Conservation (phyloP, 2,329 filamentous ascomycete species). For the Cyclaneusma minus region DNA sequence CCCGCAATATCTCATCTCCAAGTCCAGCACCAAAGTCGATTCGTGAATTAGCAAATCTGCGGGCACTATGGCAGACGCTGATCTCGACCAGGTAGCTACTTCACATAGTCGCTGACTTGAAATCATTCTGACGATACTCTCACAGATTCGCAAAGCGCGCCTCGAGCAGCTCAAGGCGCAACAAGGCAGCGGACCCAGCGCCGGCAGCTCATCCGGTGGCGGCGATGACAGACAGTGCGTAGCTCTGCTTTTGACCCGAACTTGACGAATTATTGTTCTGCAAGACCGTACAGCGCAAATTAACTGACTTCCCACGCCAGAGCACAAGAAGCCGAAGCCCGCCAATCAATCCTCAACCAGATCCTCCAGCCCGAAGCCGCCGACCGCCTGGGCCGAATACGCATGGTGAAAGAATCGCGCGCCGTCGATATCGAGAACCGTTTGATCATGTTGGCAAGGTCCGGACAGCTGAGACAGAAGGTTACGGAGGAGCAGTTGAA, state of each 20-base stretch:
- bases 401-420: constrained; percentile 85
- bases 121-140: constrained; percentile 4
- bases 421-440: constrained; percentile 84
- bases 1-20: not conserved
- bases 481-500: constrained; percentile 90
- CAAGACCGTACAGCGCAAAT: constrained; percentile 26
- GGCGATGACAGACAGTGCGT: constrained; percentile 52
- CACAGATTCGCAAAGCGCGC: constrained; percentile 76
- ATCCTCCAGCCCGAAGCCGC: constrained; percentile 91
- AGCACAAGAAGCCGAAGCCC: constrained; percentile 52
- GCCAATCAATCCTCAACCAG: constrained; percentile 66
- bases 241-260: constrained; percentile 6
- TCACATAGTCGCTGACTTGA: not conserved
- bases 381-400: constrained; percentile 85
- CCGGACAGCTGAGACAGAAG: constrained; percentile 72
- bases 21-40: not conserved
- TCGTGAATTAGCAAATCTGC: not conserved
- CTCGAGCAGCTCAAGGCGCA: constrained; percentile 83
- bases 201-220: constrained; percentile 30
- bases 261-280: constrained; percentile 18
- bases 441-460: constrained; percentile 78
- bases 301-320: constrained; percentile 16
- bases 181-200: constrained; percentile 33
- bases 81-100: constrained; percentile 41
- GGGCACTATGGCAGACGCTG: constrained; percentile 43